Evolutionary conservation across 768 basidiomycete genomes (phyloP).

Genomic region (Cystoderma amianthinum): DNA sequence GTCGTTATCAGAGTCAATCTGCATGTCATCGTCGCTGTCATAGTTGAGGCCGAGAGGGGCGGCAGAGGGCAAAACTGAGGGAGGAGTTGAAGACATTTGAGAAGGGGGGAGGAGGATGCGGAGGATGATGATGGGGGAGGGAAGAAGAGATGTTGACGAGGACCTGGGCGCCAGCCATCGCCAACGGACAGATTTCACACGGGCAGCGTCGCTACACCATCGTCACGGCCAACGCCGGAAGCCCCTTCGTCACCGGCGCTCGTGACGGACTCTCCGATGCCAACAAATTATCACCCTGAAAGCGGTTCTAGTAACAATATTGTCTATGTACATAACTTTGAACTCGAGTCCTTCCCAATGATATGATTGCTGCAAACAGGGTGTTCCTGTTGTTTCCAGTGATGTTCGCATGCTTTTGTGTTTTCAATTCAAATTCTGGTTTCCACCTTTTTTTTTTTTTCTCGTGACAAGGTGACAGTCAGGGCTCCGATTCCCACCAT

Average conservation of each 20-base stretch:
- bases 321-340: too few relatives aligned
- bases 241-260: conserved; percentile 49
- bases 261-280: conserved; percentile 43
- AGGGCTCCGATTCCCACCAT: background rate
- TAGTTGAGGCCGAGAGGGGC: conserved; percentile 50
- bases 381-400: background rate
- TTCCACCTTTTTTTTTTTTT: too few relatives aligned
- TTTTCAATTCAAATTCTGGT: too few relatives aligned
- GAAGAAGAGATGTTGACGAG: conserved; percentile 29
- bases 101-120: conserved; percentile 12
- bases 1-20: conserved; percentile 58
- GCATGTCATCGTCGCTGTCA: conserved; percentile 63
- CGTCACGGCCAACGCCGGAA: conserved; percentile 55
- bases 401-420: background rate
- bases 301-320: background rate
- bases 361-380: background rate
- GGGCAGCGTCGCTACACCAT: conserved; percentile 49
- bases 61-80: conserved; percentile 24
- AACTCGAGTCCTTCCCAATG: too few relatives aligned
- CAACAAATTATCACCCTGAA: conserved; percentile 5
- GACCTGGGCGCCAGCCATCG: conserved; percentile 46
- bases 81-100: conserved; percentile 19
- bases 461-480: background rate
- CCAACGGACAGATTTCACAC: conserved; percentile 51
- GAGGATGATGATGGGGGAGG: conserved; percentile 26